Evolutionary conservation across 2,329 filamentous ascomycete species (phyloP).

Genomic region (Aspergillus sp.): DNA sequence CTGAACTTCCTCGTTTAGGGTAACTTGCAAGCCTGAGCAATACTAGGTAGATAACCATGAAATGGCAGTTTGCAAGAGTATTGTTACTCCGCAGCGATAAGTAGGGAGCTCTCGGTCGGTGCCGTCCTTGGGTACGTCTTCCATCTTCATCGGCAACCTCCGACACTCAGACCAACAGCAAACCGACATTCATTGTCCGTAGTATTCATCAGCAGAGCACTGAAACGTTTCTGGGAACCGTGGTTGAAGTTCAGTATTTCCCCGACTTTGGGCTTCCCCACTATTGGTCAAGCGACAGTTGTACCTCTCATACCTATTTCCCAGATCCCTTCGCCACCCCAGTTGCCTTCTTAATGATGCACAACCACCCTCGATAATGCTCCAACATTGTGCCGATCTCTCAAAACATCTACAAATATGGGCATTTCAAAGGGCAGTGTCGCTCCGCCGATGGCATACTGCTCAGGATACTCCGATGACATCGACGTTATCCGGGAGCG

Average conservation of each 20-base stretch:
- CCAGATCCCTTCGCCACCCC: slow-evolving; percentile 5
- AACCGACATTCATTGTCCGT: not conserved
- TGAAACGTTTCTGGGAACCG: not conserved
- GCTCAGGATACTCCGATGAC: slow-evolving; percentile 42
- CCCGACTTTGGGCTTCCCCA: slow-evolving; percentile 10
- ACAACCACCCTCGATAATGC: slow-evolving; percentile 3
- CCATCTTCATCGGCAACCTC: slow-evolving; percentile 7
- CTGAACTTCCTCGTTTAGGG: not conserved
- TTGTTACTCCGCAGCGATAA: too few species aligned
- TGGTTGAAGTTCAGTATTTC: not conserved
- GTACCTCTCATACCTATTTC: not conserved
- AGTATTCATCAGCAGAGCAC: not conserved
- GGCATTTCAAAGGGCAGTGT: not conserved
- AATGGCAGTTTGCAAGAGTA: too few species aligned
- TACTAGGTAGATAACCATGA: not conserved
- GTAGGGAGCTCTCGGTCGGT: slow-evolving; percentile 2
- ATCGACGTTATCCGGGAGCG: slow-evolving; percentile 47
- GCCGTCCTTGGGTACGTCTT: slow-evolving; percentile 3
- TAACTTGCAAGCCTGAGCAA: not conserved
- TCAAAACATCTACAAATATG: slow-evolving; percentile 2
- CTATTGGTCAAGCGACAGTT: slow-evolving; percentile 6
- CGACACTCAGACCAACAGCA: slow-evolving; percentile 1
- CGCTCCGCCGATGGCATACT: slow-evolving; percentile 13
- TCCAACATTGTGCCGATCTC: not conserved
- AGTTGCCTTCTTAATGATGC: not conserved